Evolutionary conservation across 2,329 filamentous ascomycete genomes (phyloP).

Genomic region (Sporothrix brunneoviolacea): DNA sequence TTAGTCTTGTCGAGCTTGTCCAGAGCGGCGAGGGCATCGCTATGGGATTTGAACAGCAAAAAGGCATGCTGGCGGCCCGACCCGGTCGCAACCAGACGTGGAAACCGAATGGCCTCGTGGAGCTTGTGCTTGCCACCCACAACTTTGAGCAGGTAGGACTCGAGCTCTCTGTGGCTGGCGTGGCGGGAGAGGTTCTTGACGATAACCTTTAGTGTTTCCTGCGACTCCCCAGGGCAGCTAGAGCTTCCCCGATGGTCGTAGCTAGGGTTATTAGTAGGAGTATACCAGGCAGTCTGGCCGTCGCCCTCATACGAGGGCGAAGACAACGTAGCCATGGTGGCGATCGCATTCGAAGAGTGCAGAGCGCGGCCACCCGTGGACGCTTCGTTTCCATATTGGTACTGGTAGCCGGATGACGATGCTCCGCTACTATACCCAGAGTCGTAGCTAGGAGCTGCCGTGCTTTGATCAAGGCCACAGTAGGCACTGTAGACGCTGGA

Average conservation of each 20-base stretch:
- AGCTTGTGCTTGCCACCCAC: conserved; percentile 12
- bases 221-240: not conserved
- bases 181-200: conserved; percentile 17
- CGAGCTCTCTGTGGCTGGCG: conserved; percentile 5
- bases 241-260: no score
- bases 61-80: conserved; percentile 10
- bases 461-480: not conserved
- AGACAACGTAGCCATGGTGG: no score
- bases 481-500: not conserved
- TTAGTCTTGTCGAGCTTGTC: not conserved
- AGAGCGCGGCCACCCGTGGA: no score
- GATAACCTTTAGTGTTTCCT: conserved; percentile 9
- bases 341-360: no score
- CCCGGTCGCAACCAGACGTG: not conserved
- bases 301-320: not conserved
- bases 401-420: not conserved
- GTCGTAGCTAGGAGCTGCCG: not conserved
- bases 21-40: conserved; percentile 6
- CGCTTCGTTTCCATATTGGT: not conserved
- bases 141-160: not conserved
- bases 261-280: not conserved
- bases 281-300: not conserved
- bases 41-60: conserved; percentile 9
- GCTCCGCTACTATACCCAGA: not conserved
- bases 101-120: conserved; percentile 12